Base-by-base conservation (phyloP, 768 basidiomycete genomes). In the Xerocomellus chrysenteron region DNA sequence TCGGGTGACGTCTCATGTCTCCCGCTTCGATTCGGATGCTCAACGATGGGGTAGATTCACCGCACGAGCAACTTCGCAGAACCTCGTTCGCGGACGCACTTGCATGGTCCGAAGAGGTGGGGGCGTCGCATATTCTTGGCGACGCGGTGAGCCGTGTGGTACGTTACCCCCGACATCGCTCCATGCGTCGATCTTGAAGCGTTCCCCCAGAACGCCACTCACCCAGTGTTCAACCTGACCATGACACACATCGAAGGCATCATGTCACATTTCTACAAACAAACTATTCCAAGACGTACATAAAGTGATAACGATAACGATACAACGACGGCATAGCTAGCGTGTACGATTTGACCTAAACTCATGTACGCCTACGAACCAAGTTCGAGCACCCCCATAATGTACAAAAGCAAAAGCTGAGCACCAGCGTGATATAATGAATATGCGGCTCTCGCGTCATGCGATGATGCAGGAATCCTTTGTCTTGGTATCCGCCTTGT, bases 211-310 rank as follows among this genome's bases (percentile, higher is more conserved):
- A 94, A 94, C 63, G 88, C 90, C 7, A 89, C 88, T 0, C 88
- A 90, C 57, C 91, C 91, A 0, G 58, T 92, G 14, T 87, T 91
- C 72, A 90, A 91, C 59, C 71, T 93, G 47, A 86, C 89, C 0
- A 75, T 84, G 4, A 84, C 89, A 0, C 84, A 92, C 59, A 71
- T 82, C 4, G 81, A 87, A 59, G 80, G 67, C 0, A 79, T 92
- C 19, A 85, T 92, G 82, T 74, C 78, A 12, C 77, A 89, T 70
- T 92, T 92, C 65, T 92, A 92, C 69, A 74, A 77, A 3, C 89
- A 91, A 58, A 70, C 57, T 0, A 59, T 83, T 28, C 82, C 82
- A 13, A 67, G 65, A 17, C 72, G 73, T 42, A 65, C 47, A 13
- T 30, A 37, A 36, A 55, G 46, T 56, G 19, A 52, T 14, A 11